phyloP scores from a whole-genome alignment of 2,329 filamentous ascomycete genomes.

The Aspergillus awamori region DNA sequence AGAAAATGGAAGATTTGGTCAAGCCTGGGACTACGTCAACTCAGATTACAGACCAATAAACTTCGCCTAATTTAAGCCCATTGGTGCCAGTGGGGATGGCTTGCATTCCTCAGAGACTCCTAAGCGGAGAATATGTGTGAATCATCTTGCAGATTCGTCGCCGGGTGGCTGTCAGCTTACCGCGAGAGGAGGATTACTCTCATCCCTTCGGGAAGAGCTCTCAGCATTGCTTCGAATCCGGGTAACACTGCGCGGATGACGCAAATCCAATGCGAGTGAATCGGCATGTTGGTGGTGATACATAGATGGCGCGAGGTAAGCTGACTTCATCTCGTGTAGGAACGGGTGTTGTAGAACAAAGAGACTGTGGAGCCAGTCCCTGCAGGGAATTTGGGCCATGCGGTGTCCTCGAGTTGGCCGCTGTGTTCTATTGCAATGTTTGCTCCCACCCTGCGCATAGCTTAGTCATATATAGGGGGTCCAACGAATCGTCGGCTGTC shows the following conservation, averaged over 20 bases:
- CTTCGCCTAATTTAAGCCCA: background rate
- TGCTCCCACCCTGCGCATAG: background rate
- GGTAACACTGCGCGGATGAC: background rate
- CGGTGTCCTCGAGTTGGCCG: background rate
- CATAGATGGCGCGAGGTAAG: slow-evolving; percentile 1
- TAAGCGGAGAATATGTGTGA: background rate
- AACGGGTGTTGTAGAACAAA: background rate
- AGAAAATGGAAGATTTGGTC: background rate
- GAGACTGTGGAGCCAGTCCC: background rate
- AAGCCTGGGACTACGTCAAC: background rate
- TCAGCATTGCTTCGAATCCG: background rate
- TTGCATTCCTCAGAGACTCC: background rate
- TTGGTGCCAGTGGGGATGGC: background rate
- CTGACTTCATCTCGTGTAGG: slow-evolving; percentile 1
- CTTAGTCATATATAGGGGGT: background rate
- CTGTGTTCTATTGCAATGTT: background rate
- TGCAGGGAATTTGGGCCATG: background rate
- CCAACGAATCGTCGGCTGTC: background rate
- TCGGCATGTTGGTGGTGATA: background rate
- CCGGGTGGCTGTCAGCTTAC: background rate
- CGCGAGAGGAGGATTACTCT: background rate
- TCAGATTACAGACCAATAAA: background rate
- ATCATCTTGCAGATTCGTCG: background rate
- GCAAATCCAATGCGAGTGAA: background rate
- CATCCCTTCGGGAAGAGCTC: background rate